A percentile compares a stretch with the other conserved stretches of the same genome.
These are phyloP conservation scores for Miscanthus sacchariflorus DNA, from an alignment of 202 grass and related monocot genomes.

Conservation along the genomic window DNA sequence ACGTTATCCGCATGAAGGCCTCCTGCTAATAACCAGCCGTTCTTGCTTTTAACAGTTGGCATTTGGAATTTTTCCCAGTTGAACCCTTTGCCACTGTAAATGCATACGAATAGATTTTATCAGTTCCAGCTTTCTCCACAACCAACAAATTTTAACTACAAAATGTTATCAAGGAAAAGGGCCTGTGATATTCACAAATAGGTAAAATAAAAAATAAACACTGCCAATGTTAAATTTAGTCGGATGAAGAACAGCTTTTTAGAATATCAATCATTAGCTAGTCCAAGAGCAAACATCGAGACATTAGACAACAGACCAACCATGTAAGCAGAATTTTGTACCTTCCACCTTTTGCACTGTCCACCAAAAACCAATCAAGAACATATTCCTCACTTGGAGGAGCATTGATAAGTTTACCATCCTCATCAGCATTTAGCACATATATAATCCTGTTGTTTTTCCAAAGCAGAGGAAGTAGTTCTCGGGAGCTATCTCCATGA, in stretches of 20 bases:
- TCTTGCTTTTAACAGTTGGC: slow-evolving; percentile 61
- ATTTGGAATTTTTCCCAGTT: slow-evolving; percentile 75
- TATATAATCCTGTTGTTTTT: slow-evolving; percentile 68
- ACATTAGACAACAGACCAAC: neutral
- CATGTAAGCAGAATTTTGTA: slow-evolving; percentile 37
- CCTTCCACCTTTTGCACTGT: slow-evolving; percentile 86
- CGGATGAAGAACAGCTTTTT: neutral
- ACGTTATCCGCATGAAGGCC: slow-evolving; percentile 77
- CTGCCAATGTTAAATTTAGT: neutral
- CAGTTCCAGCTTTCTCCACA: neutral
- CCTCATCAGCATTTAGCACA: slow-evolving; percentile 74
- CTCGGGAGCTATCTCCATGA: slow-evolving; percentile 75
- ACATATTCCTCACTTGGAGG: slow-evolving; percentile 62
- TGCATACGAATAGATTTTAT: neutral
- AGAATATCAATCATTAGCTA: neutral
- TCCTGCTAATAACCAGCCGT: slow-evolving; percentile 84
- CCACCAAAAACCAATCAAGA: slow-evolving; percentile 81
- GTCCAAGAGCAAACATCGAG: slow-evolving; percentile 5
- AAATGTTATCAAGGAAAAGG: neutral
- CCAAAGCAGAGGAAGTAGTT: slow-evolving; percentile 58
- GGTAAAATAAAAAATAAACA: neutral
- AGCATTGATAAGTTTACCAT: slow-evolving; percentile 70
- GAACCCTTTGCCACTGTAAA: slow-evolving; percentile 85
- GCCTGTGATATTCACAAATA: neutral
- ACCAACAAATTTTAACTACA: neutral